Base-by-base conservation (phyloP, 768 basidiomycete species). In the Boletus rufocinnamomeus region DNA sequence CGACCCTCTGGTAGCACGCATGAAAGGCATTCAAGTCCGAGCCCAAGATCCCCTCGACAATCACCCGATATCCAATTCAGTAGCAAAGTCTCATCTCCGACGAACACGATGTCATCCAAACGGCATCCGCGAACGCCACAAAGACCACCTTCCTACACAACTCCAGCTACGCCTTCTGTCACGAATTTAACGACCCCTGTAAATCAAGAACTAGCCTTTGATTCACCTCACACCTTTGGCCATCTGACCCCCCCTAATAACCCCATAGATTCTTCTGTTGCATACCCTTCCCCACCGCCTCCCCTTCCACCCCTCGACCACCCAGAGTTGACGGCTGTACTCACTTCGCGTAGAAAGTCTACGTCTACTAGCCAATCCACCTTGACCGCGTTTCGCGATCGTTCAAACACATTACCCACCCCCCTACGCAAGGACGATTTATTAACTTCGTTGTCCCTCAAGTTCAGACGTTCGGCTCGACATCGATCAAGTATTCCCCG, bases 231-330 rank as follows among this genome's bases (percentile, higher is more conserved):
- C 54, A 80, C 79, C 0, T 77, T 79, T 58, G 79, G 79, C 10
- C 57, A 72, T 35, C 72, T 71, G 8, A 76, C 78, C 21, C 77
- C 76, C 4, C 65, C 50, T 60, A 61, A 63, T 50, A 65, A 63
- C 35, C 49, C 57, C 50, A 58, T 63, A 21, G 62, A 58, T 40
- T 62, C 55, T 59, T 61, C 64, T 37, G 60, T 61, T 68, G 70
- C 63, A 66, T 54, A 49, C 71, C 62, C 61, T 71, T 75, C 77
- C 21, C 66, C 74, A 32, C 77, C 72, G 5, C 84, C 85, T 10
- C 84, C 85, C 16, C 65, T 86, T 37, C 84, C 84, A n/a, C 76
- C 82, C 17, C 76, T 85, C 30, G 72, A 79, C 53, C 85, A 75
- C 59, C 75, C 76, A 30, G 69, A 71, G 38, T 52, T 75, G 44